A percentile compares a stretch with the other conserved stretches of the same genome.
Evolutionary conservation across 2,329 filamentous ascomycete species (phyloP).

Genomic region (Pyricularia pennisetigena): DNA sequence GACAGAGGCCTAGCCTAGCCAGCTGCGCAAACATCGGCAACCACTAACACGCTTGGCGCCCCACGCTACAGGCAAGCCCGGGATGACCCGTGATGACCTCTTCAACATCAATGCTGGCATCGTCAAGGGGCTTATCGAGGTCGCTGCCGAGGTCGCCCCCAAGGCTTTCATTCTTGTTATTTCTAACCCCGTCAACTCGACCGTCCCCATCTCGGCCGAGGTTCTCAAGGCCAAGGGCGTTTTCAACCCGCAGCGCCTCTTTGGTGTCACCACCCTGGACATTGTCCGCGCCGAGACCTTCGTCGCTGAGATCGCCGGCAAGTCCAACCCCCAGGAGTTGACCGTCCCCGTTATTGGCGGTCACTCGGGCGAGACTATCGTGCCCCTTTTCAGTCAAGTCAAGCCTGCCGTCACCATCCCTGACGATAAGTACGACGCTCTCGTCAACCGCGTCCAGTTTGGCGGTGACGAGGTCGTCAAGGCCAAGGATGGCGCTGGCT

Average conservation of each 20-base stretch:
- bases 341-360: slow-evolving; percentile 94
- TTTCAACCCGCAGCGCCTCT: slow-evolving; percentile 98
- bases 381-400: slow-evolving; percentile 93
- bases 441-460: slow-evolving; percentile 94
- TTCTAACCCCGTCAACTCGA: slow-evolving; percentile 99
- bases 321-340: slow-evolving; percentile 76
- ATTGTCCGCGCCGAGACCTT: slow-evolving; percentile 97
- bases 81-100: slow-evolving; percentile 99
- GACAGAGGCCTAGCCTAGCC: not conserved
- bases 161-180: slow-evolving; percentile 96
- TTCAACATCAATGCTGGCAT: slow-evolving; percentile 99
- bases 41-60: not conserved
- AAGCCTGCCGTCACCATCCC: slow-evolving; percentile 46
- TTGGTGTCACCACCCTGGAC: slow-evolving; percentile 98
- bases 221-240: slow-evolving; percentile 91
- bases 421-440: slow-evolving; percentile 62
- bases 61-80: slow-evolving; percentile 73
- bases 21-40: not conserved
- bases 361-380: slow-evolving; percentile 97
- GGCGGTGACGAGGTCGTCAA: slow-evolving; percentile 98
- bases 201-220: slow-evolving; percentile 94
- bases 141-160: slow-evolving; percentile 76
- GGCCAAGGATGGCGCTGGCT: slow-evolving; percentile 97
- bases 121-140: slow-evolving; percentile 96
- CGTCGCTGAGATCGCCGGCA: slow-evolving; percentile 87